Evolutionary conservation across 495 filamentous ascomycete species (phyloP), one percentile per base, ranked within the genome.

Genomic region (Apiosordaria backusii): DNA sequence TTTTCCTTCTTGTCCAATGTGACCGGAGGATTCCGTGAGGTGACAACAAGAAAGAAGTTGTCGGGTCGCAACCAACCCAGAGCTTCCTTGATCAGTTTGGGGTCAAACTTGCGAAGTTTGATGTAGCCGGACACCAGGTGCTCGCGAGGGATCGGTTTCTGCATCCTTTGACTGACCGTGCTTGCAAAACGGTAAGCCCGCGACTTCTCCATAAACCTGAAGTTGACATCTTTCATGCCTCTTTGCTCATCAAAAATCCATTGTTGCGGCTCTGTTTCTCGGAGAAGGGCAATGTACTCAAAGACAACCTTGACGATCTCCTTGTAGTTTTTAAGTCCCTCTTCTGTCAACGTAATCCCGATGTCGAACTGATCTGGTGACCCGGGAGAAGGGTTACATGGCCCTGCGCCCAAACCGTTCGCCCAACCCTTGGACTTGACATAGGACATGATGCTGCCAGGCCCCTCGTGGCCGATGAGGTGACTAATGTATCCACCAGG

Each of bases 361-460:
- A 93, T 83, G 13, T 88, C 89, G 75, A 98, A 97, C 59, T 96
- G 84, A 18, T 80, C 80, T 1, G 92, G 91, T 0, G 90, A 86
- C 24, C 93, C 95, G 4, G 93, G 91, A 71, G 92, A 94, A 24
- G 96, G 79, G 3, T 87, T 80, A 73, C 86, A 88, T 23, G 86
- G 82, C 50, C 94, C 95, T 62, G 94, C 91, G 65, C 87, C 88
- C 13, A 99, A 80, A 2, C 87, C 88, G 78, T 96, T 97, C 10
- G 90, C 92, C 96, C 93, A 98, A 54, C 96, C 95, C 76, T 96
- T 97, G 23, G 86, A 89, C 78, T 98, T 99, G 74, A 97, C 85
- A 75, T 97, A 93, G 1, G 95, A 88, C 75, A 99, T 86, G 69
- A 99, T 93, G 79, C 95, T 97, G 2, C 95, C 95, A 7, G 95